Percentiles rank a stretch among this genome's conserved stretches.
Evolutionary conservation across 1,284 basidiomycete genomes (phyloP).

Genomic region (Sporisorium reilianum): DNA sequence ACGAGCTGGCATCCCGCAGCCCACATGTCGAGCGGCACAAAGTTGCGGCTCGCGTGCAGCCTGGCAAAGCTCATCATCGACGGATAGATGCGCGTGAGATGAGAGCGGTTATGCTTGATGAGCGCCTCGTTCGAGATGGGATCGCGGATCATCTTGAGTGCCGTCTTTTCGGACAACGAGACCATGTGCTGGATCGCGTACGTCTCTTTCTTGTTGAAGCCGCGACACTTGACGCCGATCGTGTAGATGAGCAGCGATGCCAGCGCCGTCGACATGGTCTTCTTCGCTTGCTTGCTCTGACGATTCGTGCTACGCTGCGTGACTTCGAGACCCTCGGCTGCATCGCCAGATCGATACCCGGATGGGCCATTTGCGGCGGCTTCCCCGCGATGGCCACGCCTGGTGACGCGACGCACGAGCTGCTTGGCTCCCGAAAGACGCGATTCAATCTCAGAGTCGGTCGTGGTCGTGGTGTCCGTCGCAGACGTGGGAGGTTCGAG

Average conservation of each 20-base stretch:
- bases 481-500: slow-evolving; percentile 29
- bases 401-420: slow-evolving; percentile 50
- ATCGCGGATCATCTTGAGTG: slow-evolving; percentile 57
- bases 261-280: slow-evolving; percentile 79
- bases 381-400: slow-evolving; percentile 21
- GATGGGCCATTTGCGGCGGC: not conserved
- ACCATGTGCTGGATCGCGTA: slow-evolving; percentile 92
- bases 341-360: slow-evolving; percentile 15
- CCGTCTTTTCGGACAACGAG: slow-evolving; percentile 84
- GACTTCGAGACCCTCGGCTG: slow-evolving; percentile 2
- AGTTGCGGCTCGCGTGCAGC: slow-evolving; percentile 76
- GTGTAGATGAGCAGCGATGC: slow-evolving; percentile 89
- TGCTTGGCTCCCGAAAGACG: slow-evolving; percentile 46
- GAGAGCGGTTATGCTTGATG: slow-evolving; percentile 87
- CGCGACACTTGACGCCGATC: slow-evolving; percentile 92
- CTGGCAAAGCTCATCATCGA: slow-evolving; percentile 76
- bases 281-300: slow-evolving; percentile 40
- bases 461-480: slow-evolving; percentile 38
- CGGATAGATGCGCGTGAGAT: slow-evolving; percentile 90
- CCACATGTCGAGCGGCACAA: slow-evolving; percentile 90
- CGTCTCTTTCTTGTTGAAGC: slow-evolving; percentile 87
- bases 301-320: not conserved
- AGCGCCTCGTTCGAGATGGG: slow-evolving; percentile 73
- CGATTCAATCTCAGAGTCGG: slow-evolving; percentile 49
- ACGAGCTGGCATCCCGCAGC: slow-evolving; percentile 90